These are phyloP conservation scores for Phoma sp. DNA, from an alignment of 2,329 filamentous ascomycete genomes.

Conservation along the genomic window DNA sequence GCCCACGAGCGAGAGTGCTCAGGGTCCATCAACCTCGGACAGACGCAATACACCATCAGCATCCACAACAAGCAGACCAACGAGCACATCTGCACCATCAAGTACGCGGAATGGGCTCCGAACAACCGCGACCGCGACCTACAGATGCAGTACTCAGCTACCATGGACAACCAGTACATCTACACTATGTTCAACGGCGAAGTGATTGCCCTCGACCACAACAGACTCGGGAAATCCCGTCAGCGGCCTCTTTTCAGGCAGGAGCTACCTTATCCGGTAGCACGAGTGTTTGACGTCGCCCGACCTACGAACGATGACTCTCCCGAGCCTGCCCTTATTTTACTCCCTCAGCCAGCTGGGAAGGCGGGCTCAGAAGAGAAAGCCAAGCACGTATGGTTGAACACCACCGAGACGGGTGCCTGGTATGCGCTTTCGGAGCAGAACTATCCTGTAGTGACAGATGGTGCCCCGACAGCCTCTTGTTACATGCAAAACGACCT, in stretches of 20 bases:
- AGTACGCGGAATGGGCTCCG: conserved; percentile 91
- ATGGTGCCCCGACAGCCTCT: conserved; percentile 65
- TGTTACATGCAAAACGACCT: conserved; percentile 56
- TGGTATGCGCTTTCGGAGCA: conserved; percentile 94
- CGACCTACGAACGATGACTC: conserved; percentile 71
- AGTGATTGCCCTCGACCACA: conserved; percentile 79
- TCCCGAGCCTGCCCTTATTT: conserved; percentile 76
- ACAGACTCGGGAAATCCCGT: conserved; percentile 50
- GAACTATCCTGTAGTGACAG: conserved; percentile 83
- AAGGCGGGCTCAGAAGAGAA: conserved; percentile 55
- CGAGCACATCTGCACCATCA: conserved; percentile 83
- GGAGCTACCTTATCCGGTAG: conserved; percentile 77
- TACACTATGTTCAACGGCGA: conserved; percentile 85
- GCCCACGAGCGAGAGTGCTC: conserved; percentile 68
- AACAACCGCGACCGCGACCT: conserved; percentile 92
- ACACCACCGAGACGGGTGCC: conserved; percentile 81
- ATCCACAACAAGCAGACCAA: conserved; percentile 79
- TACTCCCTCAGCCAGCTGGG: conserved; percentile 84
- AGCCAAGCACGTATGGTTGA: conserved; percentile 71
- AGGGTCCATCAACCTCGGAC: conserved; percentile 78
- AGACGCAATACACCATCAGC: conserved; percentile 86
- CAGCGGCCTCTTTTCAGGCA: conserved; percentile 52
- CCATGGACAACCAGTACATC: conserved; percentile 87
- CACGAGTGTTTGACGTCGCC: conserved; percentile 86
- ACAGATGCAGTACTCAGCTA: conserved; percentile 77